phyloP scores from a whole-genome alignment of 108 stramenopile genomes.

The Parietichytrium sp. region DNA sequence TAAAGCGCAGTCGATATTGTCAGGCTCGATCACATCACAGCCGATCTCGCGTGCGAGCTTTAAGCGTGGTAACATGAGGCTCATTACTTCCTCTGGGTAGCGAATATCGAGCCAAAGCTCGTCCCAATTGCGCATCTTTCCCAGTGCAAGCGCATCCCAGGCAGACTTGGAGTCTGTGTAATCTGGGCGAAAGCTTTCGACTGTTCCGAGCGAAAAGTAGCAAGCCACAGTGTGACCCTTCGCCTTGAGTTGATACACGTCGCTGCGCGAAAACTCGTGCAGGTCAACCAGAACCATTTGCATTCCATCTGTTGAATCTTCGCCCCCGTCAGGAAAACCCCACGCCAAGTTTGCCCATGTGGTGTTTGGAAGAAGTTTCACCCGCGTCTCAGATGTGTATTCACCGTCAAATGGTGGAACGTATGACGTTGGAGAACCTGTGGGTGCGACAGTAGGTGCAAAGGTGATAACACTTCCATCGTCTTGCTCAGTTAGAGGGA shows the following conservation, averaged over 20 bases:
- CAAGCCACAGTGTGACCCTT: neutral
- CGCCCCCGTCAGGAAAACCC: constrained; percentile 11
- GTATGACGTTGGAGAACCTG: no score
- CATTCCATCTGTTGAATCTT: neutral
- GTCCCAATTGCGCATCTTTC: neutral
- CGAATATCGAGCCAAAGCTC: constrained; percentile 13
- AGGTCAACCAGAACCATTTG: constrained; percentile 9
- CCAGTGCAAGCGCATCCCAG: neutral
- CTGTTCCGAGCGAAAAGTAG: neutral
- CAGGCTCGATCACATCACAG: neutral
- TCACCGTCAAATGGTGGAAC: no score
- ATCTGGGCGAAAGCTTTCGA: neutral
- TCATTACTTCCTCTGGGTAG: neutral
- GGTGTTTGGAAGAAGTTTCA: neutral
- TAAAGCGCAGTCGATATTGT: constrained; percentile 13
- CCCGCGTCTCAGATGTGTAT: no score
- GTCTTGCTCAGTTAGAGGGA: no score
- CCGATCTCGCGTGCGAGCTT: neutral
- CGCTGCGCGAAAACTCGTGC: neutral
- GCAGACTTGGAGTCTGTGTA: neutral
- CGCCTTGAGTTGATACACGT: neutral
- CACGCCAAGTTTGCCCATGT: constrained; percentile 34
- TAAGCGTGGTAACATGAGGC: neutral
- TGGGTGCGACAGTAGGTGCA: no score
- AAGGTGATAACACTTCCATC: no score